Evolutionary conservation across 805 yeast species (phyloP).

Genomic region (Cyberlindnera mississippiensis): DNA sequence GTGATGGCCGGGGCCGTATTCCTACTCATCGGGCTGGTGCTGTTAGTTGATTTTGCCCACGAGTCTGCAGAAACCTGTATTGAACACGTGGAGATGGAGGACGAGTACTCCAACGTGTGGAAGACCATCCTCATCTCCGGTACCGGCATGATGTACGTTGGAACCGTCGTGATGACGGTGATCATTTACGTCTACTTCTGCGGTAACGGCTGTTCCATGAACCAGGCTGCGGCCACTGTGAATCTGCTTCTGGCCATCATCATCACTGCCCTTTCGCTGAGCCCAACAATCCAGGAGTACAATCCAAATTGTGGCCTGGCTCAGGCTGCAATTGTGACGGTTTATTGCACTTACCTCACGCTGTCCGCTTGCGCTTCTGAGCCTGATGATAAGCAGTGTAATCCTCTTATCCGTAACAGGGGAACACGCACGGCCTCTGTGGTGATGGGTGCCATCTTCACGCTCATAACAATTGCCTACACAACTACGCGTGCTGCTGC

Average conservation of each 20-base stretch:
- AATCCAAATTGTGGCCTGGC: conserved; percentile 97
- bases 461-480: conserved; percentile 92
- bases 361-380: conserved; percentile 93
- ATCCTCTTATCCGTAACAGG: conserved; percentile 83
- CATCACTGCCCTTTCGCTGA: conserved; percentile 67
- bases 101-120: conserved; percentile 62
- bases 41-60: conserved; percentile 95
- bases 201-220: conserved; percentile 77
- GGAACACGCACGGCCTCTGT: conserved; percentile 90
- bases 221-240: conserved; percentile 78
- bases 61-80: conserved; percentile 98
- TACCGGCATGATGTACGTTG: conserved; percentile 78
- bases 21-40: conserved; percentile 82
- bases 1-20: conserved; percentile 80
- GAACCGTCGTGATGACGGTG: conserved; percentile 66
- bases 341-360: conserved; percentile 87
- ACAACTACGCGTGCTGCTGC: conserved; percentile 97
- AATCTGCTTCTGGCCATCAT: conserved; percentile 64
- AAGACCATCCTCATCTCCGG: conserved; percentile 78
- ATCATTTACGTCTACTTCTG: conserved; percentile 84
- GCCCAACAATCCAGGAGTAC: conserved; percentile 81
- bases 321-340: conserved; percentile 92
- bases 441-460: conserved; percentile 86
- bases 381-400: conserved; percentile 91
- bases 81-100: conserved; percentile 82